phyloP scores from a whole-genome alignment of 108 stramenopile species.

The Nannochloropsis granulata region DNA sequence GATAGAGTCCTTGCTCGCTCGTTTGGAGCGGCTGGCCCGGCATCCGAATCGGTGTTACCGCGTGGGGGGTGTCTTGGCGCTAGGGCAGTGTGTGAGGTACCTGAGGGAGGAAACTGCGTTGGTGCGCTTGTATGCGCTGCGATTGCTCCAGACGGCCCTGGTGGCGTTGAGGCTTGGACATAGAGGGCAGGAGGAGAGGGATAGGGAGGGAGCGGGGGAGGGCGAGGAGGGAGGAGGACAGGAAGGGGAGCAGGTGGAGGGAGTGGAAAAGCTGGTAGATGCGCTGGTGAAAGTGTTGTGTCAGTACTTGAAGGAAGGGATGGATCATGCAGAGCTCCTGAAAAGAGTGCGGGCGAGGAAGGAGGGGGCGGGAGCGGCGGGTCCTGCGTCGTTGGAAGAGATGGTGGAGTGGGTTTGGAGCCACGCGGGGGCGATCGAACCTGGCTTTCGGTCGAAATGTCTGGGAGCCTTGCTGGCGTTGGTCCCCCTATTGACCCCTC shows the following conservation, averaged over 20 bases:
- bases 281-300: not conserved
- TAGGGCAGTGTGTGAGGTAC: not conserved
- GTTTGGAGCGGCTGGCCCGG: slow-evolving; percentile 5
- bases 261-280: not conserved
- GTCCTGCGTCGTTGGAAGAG: slow-evolving; percentile 4
- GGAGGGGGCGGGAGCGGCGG: slow-evolving; percentile 1
- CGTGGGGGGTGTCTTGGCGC: slow-evolving; percentile 6
- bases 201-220: not conserved
- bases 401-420: slow-evolving; percentile 8
- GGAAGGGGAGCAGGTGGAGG: slow-evolving; percentile 1
- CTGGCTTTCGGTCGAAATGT: slow-evolving; percentile 18
- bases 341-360: not conserved
- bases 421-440: slow-evolving; percentile 8
- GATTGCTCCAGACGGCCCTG: slow-evolving; percentile 9
- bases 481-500: not conserved
- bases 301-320: not conserved
- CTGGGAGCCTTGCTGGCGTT: slow-evolving; percentile 2
- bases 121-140: slow-evolving; percentile 8
- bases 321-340: slow-evolving; percentile 13
- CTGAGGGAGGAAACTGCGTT: slow-evolving; percentile 18
- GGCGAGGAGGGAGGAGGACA: not conserved
- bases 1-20: slow-evolving; percentile 6
- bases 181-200: slow-evolving; percentile 2
- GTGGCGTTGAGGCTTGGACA: slow-evolving; percentile 4
- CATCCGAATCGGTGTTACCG: slow-evolving; percentile 8